Conservation (phyloP, 805 yeast genomes). For the Zygoascus biomembranicola region DNA sequence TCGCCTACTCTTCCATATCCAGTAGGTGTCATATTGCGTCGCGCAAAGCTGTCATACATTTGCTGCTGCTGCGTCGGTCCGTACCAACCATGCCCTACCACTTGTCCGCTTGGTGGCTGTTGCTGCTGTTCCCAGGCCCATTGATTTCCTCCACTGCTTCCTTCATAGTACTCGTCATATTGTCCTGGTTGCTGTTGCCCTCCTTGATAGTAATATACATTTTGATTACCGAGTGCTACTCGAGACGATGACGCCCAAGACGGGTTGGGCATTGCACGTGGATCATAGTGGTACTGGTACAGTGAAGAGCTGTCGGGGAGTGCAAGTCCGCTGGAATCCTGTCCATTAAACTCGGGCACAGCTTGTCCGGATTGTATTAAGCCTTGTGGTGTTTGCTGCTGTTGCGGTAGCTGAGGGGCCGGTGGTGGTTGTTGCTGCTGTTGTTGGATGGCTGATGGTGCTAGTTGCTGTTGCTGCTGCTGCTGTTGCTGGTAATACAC, state of each 20-base stretch:
- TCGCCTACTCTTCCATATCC: neutral
- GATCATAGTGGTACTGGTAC: neutral
- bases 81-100: neutral
- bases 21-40: neutral
- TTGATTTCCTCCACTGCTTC: neutral
- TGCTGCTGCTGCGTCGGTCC: constrained; percentile 2
- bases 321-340: neutral
- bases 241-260: neutral
- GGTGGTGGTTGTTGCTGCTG: constrained; percentile 9
- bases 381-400: constrained; percentile 6
- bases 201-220: neutral
- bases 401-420: constrained; percentile 2
- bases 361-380: neutral
- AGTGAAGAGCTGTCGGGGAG: neutral
- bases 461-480: constrained; percentile 6
- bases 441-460: neutral
- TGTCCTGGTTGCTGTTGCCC: neutral
- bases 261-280: neutral
- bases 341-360: neutral
- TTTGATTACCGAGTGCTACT: neutral
- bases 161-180: neutral
- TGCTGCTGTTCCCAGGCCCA: constrained; percentile 1
- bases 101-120: neutral
- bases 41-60: neutral
- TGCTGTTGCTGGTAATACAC: constrained; percentile 10